Evolutionary conservation across 306 rosid genomes (phyloP).

Genomic region (Clitoria ternatea): DNA sequence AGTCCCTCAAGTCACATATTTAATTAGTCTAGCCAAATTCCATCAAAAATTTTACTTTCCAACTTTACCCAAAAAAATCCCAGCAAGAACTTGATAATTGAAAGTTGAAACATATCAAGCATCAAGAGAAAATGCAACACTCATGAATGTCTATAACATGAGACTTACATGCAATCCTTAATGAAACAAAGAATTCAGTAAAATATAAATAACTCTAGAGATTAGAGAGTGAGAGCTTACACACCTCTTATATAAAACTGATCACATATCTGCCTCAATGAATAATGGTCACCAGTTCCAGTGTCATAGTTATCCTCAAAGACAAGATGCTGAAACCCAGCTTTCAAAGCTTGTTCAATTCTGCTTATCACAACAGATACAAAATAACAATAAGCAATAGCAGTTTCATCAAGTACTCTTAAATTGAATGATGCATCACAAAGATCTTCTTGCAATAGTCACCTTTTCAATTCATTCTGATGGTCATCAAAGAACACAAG

Average conservation of each 20-base stretch:
- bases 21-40: conserved; percentile 4
- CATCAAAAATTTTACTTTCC: too few species aligned
- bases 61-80: too few species aligned
- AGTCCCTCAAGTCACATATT: background rate
- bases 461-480: conserved; percentile 97
- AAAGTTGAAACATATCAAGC: conserved; percentile 8
- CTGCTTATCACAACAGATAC: conserved; percentile 45
- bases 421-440: conserved; percentile 10
- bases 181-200: background rate
- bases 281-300: conserved; percentile 98
- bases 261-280: conserved; percentile 95
- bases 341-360: conserved; percentile 73
- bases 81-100: too few species aligned
- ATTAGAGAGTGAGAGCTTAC: conserved; percentile 21
- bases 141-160: background rate
- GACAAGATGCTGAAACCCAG: conserved; percentile 89
- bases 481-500: conserved; percentile 95
- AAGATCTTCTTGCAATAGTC: conserved; percentile 10
- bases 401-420: conserved; percentile 11
- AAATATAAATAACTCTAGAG: background rate
- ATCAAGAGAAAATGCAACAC: background rate
- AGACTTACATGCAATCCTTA: background rate
- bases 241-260: conserved; percentile 87
- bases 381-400: conserved; percentile 27
- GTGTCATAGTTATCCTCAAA: conserved; percentile 99